Evolutionary conservation across 2,329 filamentous ascomycete species (phyloP).

Genomic region (Diaporthe eres): DNA sequence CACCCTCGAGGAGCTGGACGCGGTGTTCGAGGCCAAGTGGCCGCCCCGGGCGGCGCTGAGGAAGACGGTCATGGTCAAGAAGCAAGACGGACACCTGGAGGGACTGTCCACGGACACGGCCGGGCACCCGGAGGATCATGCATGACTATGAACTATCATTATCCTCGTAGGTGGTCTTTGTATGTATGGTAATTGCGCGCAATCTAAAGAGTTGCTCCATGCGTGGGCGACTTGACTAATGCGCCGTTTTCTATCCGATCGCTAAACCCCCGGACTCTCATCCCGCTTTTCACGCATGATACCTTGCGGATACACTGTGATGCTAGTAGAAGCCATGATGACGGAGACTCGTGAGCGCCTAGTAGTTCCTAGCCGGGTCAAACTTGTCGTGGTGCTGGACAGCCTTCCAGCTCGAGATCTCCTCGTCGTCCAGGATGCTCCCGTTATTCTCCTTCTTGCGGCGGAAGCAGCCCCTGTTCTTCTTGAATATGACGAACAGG

Average conservation of each 20-base stretch:
- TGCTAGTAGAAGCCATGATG: neutral
- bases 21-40: conserved; percentile 55
- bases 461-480: conserved; percentile 37
- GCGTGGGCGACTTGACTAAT: neutral
- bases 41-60: conserved; percentile 55
- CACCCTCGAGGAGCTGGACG: conserved; percentile 61
- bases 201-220: neutral
- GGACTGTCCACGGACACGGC: neutral
- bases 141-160: conserved; percentile 28
- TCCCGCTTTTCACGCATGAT: neutral
- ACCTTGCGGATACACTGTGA: neutral
- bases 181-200: conserved; percentile 18
- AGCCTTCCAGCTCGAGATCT: conserved; percentile 23
- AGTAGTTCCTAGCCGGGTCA: conserved; percentile 40
- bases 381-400: conserved; percentile 37
- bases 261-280: neutral
- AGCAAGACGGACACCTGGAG: conserved; percentile 38
- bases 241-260: neutral
- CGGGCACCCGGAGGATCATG: neutral
- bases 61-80: conserved; percentile 49
- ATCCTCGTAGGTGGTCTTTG: conserved; percentile 7
- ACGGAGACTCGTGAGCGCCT: neutral
- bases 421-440: conserved; percentile 34
- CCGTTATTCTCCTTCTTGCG: conserved; percentile 15
- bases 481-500: conserved; percentile 34